Evolutionary conservation across 2,329 filamentous ascomycete genomes (phyloP).

Genomic region (Botrytis byssoidea): DNA sequence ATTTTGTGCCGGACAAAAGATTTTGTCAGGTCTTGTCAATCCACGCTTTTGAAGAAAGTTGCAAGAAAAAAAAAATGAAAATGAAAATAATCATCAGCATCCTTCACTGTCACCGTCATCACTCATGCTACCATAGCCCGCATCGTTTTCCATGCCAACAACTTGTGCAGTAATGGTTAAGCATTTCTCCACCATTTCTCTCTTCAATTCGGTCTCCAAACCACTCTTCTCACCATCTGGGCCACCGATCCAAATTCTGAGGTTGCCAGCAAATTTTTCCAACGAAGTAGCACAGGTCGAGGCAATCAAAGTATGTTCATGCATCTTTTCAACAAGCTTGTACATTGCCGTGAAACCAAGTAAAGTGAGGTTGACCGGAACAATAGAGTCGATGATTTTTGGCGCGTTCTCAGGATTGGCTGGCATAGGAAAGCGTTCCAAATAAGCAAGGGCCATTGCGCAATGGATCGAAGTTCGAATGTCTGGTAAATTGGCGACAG

Average conservation of each 20-base stretch:
- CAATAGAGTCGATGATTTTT: slow-evolving; percentile 50
- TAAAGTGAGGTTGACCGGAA: slow-evolving; percentile 45
- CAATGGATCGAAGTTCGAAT: slow-evolving; percentile 57
- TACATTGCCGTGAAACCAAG: slow-evolving; percentile 60
- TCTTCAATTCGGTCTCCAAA: slow-evolving; percentile 51
- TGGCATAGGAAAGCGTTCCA: slow-evolving; percentile 47
- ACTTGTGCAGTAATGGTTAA: slow-evolving; percentile 55
- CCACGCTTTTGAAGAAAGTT: neutral
- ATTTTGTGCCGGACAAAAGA: neutral
- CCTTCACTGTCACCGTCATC: slow-evolving; percentile 40
- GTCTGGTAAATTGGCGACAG: slow-evolving; percentile 49
- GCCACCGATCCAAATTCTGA: slow-evolving; percentile 62
- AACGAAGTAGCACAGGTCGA: slow-evolving; percentile 50
- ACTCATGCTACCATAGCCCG: slow-evolving; percentile 59
- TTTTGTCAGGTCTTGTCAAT: neutral
- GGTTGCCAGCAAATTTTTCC: slow-evolving; percentile 55
- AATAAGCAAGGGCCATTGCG: slow-evolving; percentile 59
- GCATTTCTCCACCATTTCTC: slow-evolving; percentile 55
- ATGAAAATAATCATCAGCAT: slow-evolving; percentile 28
- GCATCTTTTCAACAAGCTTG: slow-evolving; percentile 55
- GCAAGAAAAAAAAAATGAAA: neutral
- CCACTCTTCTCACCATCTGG: slow-evolving; percentile 51
- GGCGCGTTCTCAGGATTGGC: slow-evolving; percentile 46
- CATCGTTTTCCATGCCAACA: slow-evolving; percentile 61
- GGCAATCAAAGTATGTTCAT: slow-evolving; percentile 48